phyloP scores from a whole-genome alignment of 495 filamentous ascomycete genomes.

The Xylaria sp. region DNA sequence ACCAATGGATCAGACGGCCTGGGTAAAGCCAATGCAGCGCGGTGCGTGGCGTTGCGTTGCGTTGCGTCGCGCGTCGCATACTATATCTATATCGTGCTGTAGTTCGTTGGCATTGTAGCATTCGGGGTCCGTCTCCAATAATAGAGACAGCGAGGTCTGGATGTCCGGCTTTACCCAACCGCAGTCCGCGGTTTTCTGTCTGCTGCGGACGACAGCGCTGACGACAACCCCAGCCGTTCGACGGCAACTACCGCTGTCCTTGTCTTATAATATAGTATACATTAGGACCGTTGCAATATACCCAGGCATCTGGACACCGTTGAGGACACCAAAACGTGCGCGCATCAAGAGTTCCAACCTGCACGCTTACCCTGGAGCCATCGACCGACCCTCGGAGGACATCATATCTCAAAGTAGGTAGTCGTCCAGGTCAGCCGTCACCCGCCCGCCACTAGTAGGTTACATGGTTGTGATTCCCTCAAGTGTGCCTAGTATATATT shows the following conservation, averaged over 20 bases:
- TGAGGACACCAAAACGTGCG: neutral
- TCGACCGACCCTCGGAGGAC: neutral
- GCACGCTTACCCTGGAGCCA: neutral
- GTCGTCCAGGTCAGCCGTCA: neutral
- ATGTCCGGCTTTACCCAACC: neutral
- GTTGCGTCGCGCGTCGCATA: constrained; percentile 15
- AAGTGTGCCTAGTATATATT: neutral
- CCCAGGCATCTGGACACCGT: neutral
- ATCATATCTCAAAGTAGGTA: neutral
- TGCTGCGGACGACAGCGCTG: neutral
- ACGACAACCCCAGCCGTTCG: neutral
- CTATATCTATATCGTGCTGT: constrained; percentile 13
- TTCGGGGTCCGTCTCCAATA: constrained; percentile 15
- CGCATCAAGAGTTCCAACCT: constrained; percentile 2
- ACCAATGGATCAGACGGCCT: constrained; percentile 13
- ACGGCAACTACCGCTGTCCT: constrained; percentile 20
- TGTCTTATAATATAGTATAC: neutral
- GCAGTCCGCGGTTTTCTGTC: constrained; percentile 1
- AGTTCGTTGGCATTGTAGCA: constrained; percentile 21
- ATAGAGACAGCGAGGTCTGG: constrained; percentile 6
- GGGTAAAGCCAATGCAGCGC: no score
- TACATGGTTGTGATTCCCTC: neutral
- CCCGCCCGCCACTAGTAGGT: neutral
- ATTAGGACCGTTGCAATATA: constrained; percentile 1
- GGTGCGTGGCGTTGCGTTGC: no score